Conservation (phyloP, 2,329 filamentous ascomycete genomes). For the Apiospora rasikravindrae region DNA sequence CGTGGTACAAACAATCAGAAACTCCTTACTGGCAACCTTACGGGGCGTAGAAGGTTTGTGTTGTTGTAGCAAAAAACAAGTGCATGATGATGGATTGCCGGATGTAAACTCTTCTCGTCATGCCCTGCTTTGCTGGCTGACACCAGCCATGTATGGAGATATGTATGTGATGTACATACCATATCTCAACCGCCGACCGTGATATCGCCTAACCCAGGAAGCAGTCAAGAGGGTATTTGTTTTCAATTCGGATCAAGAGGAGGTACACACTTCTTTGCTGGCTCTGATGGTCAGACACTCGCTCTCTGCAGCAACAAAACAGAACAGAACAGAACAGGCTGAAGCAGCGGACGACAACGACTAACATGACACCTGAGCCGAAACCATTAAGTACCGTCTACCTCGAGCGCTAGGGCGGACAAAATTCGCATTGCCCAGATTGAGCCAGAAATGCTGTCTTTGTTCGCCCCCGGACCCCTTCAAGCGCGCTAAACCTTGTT, state of each 20-base stretch:
- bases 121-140: neutral
- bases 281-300: no score
- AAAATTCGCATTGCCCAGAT: conserved; percentile 17
- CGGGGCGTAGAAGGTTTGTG: neutral
- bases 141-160: conserved; percentile 2
- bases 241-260: neutral
- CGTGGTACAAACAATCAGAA: neutral
- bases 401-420: neutral
- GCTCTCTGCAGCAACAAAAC: no score
- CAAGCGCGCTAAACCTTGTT: conserved; percentile 17
- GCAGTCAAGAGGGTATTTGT: neutral
- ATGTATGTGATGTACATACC: neutral
- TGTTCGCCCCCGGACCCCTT: conserved; percentile 1
- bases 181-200: neutral
- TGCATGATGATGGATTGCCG: conserved; percentile 2
- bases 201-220: neutral
- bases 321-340: neutral
- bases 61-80: neutral
- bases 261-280: no score
- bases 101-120: neutral
- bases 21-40: neutral
- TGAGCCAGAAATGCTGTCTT: conserved; percentile 3
- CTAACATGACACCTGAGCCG: conserved; percentile 5
- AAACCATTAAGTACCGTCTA: conserved; percentile 17
- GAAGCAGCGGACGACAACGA: neutral